phyloP scores from a whole-genome alignment of 345 rosid genomes.

The Excoecaria agallocha region DNA sequence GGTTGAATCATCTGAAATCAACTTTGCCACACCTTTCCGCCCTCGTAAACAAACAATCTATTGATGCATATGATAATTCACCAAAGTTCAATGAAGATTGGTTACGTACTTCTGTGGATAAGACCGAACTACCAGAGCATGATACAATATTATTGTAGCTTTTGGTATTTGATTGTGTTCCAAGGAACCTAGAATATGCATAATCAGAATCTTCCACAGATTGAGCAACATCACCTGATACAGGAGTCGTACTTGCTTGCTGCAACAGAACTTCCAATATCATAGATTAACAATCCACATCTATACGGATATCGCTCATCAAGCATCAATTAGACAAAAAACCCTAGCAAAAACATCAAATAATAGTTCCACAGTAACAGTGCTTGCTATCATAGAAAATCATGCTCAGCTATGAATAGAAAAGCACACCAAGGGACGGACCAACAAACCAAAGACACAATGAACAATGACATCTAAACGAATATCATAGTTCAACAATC shows the following conservation, averaged over 20 bases:
- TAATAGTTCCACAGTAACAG: no score
- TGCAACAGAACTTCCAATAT: constrained; percentile 18
- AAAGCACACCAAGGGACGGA: no score
- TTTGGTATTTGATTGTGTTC: constrained; percentile 24
- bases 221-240: constrained; percentile 22
- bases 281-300: background rate
- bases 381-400: no score
- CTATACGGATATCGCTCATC: background rate
- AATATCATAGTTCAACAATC: no score
- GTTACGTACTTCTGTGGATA: constrained; percentile 41
- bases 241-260: constrained; percentile 24
- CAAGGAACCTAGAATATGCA: constrained; percentile 9
- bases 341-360: background rate
- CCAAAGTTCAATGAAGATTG: background rate
- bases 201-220: constrained; percentile 25
- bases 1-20: no score
- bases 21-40: no score
- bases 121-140: constrained; percentile 10
- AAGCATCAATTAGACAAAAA: background rate
- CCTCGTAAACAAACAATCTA: no score
- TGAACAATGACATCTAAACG: no score
- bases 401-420: no score
- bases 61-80: no score
- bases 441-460: no score
- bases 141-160: constrained; percentile 29